Base-by-base conservation (phyloP, 495 filamentous ascomycete species). In the Penicillium angulare region DNA sequence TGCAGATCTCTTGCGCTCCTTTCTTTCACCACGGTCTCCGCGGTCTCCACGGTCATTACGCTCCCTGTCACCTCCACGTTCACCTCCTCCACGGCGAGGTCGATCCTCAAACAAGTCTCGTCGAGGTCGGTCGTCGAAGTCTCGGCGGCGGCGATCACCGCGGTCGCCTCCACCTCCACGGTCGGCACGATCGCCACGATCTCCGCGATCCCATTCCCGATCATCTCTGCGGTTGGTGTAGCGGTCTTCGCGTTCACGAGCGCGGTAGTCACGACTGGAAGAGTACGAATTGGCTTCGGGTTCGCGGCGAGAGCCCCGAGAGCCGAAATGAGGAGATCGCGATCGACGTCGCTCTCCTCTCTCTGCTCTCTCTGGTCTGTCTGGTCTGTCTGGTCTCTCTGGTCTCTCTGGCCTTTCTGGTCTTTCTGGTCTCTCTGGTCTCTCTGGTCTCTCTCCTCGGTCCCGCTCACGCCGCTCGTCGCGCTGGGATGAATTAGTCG, bases 211-310 rank as follows among this genome's bases (percentile, higher is more conserved):
- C 57, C 80, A 62, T 26, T 62, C 59, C 20, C 86, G 71, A 18
- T 83, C 82, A 39, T 80, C 82, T 22, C 56, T 39, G 10, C 59
- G 59, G 33, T 39, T 46, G 47, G 84, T 82, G 62, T 95, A 95
- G 56, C 89, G 80, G 47, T 95, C 90, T 63, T 96, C 91, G 36
- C 91, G 86, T 75, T 96, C 91, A 29, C 91, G 80, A 61, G 92
- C 91, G 67, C 91, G 81, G 68, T 93, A 92, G 73, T 86, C 90
- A 43, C 91, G 85, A 65, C 89, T 95, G 7, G 87, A 88, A 7
- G 90, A 92, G 72, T 97, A 97, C 8, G 88, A 83, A 63, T 97
- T 91, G 65, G 82, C 79, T 57, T 95, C 90, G 55, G 79, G 79
- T 38, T 89, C 85, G 42, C 81, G 77, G 52, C 81, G 78, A 45